Evolutionary conservation across 2,329 filamentous ascomycete genomes (phyloP).

Genomic region (Pseudogymnoascus sp.): DNA sequence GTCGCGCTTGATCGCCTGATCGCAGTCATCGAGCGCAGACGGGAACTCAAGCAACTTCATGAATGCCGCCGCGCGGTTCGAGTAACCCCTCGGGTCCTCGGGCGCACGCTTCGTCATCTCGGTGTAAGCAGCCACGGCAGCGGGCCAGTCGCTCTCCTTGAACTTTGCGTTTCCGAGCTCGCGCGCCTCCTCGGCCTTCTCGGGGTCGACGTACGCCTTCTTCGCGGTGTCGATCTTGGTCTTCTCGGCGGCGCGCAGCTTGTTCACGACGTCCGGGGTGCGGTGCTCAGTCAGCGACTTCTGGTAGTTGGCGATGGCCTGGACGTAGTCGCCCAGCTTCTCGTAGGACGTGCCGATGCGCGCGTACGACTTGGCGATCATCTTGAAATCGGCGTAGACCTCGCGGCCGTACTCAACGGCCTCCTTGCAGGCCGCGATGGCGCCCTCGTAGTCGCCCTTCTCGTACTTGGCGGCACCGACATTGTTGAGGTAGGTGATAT

Average conservation of each 20-base stretch:
- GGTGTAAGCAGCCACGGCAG: conserved; percentile 82
- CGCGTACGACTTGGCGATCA: conserved; percentile 95
- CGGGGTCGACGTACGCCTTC: conserved; percentile 77
- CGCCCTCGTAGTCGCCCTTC: conserved; percentile 85
- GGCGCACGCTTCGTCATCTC: conserved; percentile 97
- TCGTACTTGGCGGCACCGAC: conserved; percentile 89
- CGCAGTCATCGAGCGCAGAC: conserved; percentile 84
- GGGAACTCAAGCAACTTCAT: conserved; percentile 97
- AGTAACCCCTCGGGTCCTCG: conserved; percentile 87
- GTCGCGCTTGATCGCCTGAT: conserved; percentile 83
- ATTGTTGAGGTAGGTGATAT: conserved; percentile 97
- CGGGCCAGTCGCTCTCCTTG: conserved; percentile 94
- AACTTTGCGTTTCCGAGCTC: conserved; percentile 94
- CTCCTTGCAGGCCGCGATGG: conserved; percentile 78
- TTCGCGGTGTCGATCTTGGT: conserved; percentile 68
- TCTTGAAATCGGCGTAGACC: conserved; percentile 92
- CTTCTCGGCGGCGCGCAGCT: conserved; percentile 86
- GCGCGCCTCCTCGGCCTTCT: conserved; percentile 88
- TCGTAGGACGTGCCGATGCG: conserved; percentile 93
- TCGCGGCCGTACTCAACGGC: conserved; percentile 85
- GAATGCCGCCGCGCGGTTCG: conserved; percentile 92
- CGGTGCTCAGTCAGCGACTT: conserved; percentile 94
- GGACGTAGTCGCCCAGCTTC: conserved; percentile 69
- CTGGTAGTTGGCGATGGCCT: conserved; percentile 84
- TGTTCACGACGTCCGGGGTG: conserved; percentile 84